A percentile compares a stretch with the other conserved stretches of the same genome.
Conservation (phyloP, 352 stramenopile genomes). For the Phytophthora rubi region DNA sequence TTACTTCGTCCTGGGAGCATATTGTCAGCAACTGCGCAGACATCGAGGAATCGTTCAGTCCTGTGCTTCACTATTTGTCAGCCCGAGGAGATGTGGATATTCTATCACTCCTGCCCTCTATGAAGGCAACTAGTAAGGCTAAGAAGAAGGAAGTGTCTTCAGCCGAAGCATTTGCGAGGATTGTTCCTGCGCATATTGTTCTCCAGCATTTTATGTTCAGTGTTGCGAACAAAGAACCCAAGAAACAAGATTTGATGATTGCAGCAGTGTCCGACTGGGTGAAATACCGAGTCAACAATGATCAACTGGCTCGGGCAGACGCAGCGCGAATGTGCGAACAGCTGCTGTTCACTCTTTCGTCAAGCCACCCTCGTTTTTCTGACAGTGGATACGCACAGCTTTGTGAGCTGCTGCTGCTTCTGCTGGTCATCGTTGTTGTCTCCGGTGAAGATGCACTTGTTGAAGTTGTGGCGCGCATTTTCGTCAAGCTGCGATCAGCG, state of each 20-base stretch:
- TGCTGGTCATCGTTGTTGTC: slow-evolving; percentile 45
- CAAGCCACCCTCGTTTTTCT: background rate
- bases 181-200: slow-evolving; percentile 29
- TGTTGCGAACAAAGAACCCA: slow-evolving; percentile 15
- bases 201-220: slow-evolving; percentile 42
- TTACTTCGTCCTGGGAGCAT: slow-evolving; percentile 41
- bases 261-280: slow-evolving; percentile 21
- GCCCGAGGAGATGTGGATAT: slow-evolving; percentile 53
- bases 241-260: slow-evolving; percentile 34
- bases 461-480: slow-evolving; percentile 37
- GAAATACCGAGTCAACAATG: slow-evolving; percentile 12
- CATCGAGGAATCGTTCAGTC: slow-evolving; percentile 38
- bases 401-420: slow-evolving; percentile 44
- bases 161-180: slow-evolving; percentile 20
- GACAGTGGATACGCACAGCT: slow-evolving; percentile 19
- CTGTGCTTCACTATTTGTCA: slow-evolving; percentile 62
- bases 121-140: slow-evolving; percentile 8
- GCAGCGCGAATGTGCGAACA: slow-evolving; percentile 56
- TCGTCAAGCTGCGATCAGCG: slow-evolving; percentile 45
- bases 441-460: background rate
- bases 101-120: slow-evolving; percentile 26
- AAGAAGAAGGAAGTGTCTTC: slow-evolving; percentile 18
- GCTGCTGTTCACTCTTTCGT: slow-evolving; percentile 51
- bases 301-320: slow-evolving; percentile 19
- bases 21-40: slow-evolving; percentile 45